phyloP scores from a whole-genome alignment of 305 asterid species.

The Solanum chacoense region DNA sequence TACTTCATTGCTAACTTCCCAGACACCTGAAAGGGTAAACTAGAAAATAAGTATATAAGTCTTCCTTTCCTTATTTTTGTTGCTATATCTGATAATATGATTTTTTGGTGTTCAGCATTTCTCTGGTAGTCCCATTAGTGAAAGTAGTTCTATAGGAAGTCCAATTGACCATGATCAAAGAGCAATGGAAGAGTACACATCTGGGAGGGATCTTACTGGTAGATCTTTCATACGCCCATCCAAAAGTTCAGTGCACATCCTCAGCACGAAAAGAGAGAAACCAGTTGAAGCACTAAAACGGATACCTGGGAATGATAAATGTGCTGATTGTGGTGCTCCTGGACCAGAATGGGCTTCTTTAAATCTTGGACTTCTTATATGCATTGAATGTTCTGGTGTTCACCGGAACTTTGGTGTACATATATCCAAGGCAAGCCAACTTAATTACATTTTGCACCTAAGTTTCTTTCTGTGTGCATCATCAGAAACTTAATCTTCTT shows the following conservation, averaged over 20 bases:
- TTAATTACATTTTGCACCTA: background rate
- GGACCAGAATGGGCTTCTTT: constrained; percentile 98
- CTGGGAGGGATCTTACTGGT: constrained; percentile 35
- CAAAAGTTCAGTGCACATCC: constrained; percentile 42
- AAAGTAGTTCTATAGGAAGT: constrained; percentile 44
- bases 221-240: constrained; percentile 43
- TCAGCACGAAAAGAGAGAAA: constrained; percentile 30
- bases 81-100: constrained; percentile 3
- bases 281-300: constrained; percentile 50
- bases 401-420: constrained; percentile 97
- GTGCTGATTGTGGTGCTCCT: constrained; percentile 95
- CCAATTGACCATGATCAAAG: constrained; percentile 33
- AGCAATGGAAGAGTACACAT: constrained; percentile 31
- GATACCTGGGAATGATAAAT: constrained; percentile 82
- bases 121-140: constrained; percentile 47
- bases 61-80: constrained; percentile 1
- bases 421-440: constrained; percentile 70
- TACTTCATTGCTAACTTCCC: constrained; percentile 89
- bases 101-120: constrained; percentile 30
- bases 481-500: background rate
- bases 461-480: background rate
- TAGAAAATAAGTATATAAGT: background rate
- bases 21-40: constrained; percentile 85
- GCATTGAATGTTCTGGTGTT: constrained; percentile 89
- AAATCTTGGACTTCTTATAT: constrained; percentile 79